Percentiles rank a stretch among this genome's conserved stretches.
Conservation (phyloP, 2,329 filamentous ascomycete species). For the Trichoderma sp. region DNA sequence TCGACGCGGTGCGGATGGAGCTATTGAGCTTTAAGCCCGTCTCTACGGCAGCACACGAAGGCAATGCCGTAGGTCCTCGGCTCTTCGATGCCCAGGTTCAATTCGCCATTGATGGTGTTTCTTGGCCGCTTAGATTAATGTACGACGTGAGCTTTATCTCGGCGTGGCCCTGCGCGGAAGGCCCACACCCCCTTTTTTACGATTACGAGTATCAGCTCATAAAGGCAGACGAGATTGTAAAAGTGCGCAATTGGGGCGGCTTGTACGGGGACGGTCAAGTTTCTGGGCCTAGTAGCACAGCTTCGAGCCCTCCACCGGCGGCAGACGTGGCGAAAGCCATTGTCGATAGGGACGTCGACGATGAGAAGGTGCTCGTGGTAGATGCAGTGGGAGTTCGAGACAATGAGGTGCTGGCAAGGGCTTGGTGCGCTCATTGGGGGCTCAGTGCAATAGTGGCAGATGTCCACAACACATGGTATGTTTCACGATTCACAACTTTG, state of each 20-base stretch:
- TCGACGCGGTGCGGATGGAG: conserved; percentile 72
- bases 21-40: conserved; percentile 62
- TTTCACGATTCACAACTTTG: conserved; percentile 30
- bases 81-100: conserved; percentile 64
- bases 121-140: conserved; percentile 64
- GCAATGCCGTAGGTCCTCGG: conserved; percentile 43
- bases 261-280: conserved; percentile 42
- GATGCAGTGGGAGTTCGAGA: conserved; percentile 74
- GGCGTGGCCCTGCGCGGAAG: conserved; percentile 66
- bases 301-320: conserved; percentile 40
- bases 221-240: conserved; percentile 66
- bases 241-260: conserved; percentile 67
- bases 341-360: conserved; percentile 48
- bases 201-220: conserved; percentile 67
- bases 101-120: conserved; percentile 65
- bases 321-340: conserved; percentile 27
- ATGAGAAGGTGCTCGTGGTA: conserved; percentile 70
- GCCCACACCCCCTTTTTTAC: conserved; percentile 72
- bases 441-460: conserved; percentile 72
- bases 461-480: conserved; percentile 67
- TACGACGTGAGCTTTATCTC: conserved; percentile 69
- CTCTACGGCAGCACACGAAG: conserved; percentile 36
- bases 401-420: conserved; percentile 75
- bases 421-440: conserved; percentile 79
- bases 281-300: conserved; percentile 38